Evolutionary conservation across 495 filamentous ascomycete genomes (phyloP), one percentile per base, ranked within the genome.

Genomic region (Penicillium waksmanii): DNA sequence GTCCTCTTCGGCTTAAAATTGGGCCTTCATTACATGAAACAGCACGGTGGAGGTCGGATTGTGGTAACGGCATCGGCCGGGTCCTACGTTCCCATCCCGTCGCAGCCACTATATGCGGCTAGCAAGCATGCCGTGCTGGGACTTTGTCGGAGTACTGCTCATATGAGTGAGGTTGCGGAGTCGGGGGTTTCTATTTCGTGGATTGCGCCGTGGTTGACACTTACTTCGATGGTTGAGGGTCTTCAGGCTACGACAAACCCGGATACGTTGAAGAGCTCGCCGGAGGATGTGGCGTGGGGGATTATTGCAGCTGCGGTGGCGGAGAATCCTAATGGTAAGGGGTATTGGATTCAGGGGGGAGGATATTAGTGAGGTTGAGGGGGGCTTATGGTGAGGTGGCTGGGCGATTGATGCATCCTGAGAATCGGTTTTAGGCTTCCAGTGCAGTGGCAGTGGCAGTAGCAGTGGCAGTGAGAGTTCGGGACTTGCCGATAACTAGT

Each of bases 171-270:
- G 38, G 62, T 66, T 5, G 2, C 43, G 2, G 21, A 55, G n/a
- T 53, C 66, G 8, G 57, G 60, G 5, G 55, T 65, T 13, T 57
- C 55, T 2, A 55, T 69, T n/a, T 66, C 62, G 7, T 70, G 60
- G 59, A 53, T 67, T 4, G 57, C 62, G 5, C 62, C 65, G 0
- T 64, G 67, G 62, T 55, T 67, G 49, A 67, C 62, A 1, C 18
- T 70, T 51, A 66, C 60, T 9, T 55, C 62, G 1, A 68, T 64
- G 65, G 65, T 66, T 12, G 62, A 66, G 21, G 66, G 57, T 6
- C 33, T 68, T 5, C 5, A 55, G 19, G 54, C 36, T 10, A 47
- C 53, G 10, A 51, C 35, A 0, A 23, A 59, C 3, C 58, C 61
- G 0, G 17, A 60, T 25, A 65, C 56, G 1, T 42, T 66, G 21